Percentiles rank a stretch among this genome's conserved stretches.
Conservation (phyloP, 2,329 filamentous ascomycete species). For the Catunica adiposa region DNA sequence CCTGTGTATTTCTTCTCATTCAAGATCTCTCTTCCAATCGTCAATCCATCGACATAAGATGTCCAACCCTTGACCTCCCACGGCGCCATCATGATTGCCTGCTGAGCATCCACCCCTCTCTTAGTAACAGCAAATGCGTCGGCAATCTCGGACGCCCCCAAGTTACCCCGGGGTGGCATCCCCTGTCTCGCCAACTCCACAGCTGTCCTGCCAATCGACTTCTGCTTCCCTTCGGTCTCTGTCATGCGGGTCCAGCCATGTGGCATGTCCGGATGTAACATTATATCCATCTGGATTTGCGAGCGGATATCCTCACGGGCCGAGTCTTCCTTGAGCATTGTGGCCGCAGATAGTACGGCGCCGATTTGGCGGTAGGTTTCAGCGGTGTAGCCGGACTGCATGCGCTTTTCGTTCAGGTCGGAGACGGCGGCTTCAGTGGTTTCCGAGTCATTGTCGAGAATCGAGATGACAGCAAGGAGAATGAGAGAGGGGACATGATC, state of each 20-base stretch:
- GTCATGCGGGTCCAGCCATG: constrained; percentile 69
- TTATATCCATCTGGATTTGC: constrained; percentile 59
- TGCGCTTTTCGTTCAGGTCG: constrained; percentile 59
- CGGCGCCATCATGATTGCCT: constrained; percentile 62
- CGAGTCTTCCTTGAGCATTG: constrained; percentile 35
- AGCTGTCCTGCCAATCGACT: constrained; percentile 58
- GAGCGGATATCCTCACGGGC: constrained; percentile 35
- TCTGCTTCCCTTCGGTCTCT: constrained; percentile 37
- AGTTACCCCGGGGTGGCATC: constrained; percentile 52
- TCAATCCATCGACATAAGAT: constrained; percentile 26
- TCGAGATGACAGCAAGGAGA: constrained; percentile 67
- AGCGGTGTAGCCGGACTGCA: constrained; percentile 44
- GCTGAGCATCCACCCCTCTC: constrained; percentile 55
- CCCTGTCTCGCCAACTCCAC: constrained; percentile 48
- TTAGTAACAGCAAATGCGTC: constrained; percentile 60
- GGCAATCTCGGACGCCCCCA: constrained; percentile 55
- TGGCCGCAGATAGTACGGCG: constrained; percentile 59
- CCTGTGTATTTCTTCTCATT: not conserved
- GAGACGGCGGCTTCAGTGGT: constrained; percentile 64
- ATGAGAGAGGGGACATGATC: constrained; percentile 66
- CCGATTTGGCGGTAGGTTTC: constrained; percentile 54
- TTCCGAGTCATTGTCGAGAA: constrained; percentile 65
- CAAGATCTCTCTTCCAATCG: constrained; percentile 18
- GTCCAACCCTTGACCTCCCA: constrained; percentile 56
- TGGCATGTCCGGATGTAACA: constrained; percentile 64